These are phyloP conservation scores for Ophiostoma novo-ulmi DNA, from an alignment of 2,329 filamentous ascomycete species.

Conservation along the genomic window DNA sequence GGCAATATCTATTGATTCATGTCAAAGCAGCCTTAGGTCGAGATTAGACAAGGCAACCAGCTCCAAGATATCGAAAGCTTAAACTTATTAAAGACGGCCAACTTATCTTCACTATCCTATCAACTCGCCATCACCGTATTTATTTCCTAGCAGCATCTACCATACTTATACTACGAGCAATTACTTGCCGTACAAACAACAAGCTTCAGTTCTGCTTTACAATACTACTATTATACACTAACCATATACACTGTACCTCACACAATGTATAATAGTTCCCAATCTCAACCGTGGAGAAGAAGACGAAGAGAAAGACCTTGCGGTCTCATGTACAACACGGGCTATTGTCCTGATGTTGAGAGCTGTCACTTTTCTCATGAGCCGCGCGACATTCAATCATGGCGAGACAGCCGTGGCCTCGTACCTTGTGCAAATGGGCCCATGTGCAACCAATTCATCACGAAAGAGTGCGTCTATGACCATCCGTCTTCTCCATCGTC, in stretches of 20 bases:
- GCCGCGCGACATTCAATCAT: neutral
- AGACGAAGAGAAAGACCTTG: neutral
- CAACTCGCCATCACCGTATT: too few species aligned
- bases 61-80: too few species aligned
- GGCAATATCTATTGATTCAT: too few species aligned
- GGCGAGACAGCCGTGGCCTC: neutral
- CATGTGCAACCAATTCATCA: neutral
- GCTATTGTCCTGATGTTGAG: neutral
- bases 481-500: neutral
- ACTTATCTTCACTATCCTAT: too few species aligned
- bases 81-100: too few species aligned
- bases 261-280: neutral
- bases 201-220: too few species aligned
- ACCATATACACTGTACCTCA: neutral
- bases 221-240: too few species aligned
- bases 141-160: too few species aligned
- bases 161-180: too few species aligned
- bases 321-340: constrained; percentile 4
- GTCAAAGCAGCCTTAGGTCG: too few species aligned
- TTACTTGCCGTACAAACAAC: too few species aligned
- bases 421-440: neutral
- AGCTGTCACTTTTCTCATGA: neutral
- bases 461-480: neutral
- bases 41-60: too few species aligned
- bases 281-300: neutral